Conservation (phyloP, 139 green algal species). For the Chlamydomonas sp. region DNA sequence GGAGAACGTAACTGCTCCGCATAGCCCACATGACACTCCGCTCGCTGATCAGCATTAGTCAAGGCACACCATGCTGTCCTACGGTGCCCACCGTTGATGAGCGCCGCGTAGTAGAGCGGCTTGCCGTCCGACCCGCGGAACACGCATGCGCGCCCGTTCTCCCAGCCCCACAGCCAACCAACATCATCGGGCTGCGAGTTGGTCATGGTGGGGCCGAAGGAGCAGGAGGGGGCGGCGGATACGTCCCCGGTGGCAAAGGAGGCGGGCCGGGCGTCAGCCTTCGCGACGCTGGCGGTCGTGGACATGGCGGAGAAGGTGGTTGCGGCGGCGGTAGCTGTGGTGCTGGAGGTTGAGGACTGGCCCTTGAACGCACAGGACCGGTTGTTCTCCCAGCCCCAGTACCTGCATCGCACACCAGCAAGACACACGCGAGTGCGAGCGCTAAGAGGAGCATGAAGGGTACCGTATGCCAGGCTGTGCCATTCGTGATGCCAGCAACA, state of each 20-base stretch:
- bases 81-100: slow-evolving; percentile 13
- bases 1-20: neutral
- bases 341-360: neutral
- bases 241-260: slow-evolving; percentile 10
- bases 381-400: slow-evolving; percentile 48
- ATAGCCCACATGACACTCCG: too few relatives aligned
- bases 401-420: neutral
- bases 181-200: slow-evolving; percentile 23
- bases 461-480: too few relatives aligned
- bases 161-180: slow-evolving; percentile 45
- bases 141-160: slow-evolving; percentile 36
- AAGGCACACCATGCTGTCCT: neutral
- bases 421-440: too few relatives aligned
- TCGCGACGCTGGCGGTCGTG: neutral
- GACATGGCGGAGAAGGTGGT: neutral
- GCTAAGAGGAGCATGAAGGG: too few relatives aligned
- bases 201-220: slow-evolving; percentile 2
- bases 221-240: slow-evolving; percentile 1
- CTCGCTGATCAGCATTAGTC: neutral
- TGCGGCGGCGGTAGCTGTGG: too few relatives aligned
- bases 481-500: too few relatives aligned
- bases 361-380: slow-evolving; percentile 19
- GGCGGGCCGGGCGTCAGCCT: neutral
- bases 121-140: slow-evolving; percentile 19
- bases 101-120: slow-evolving; percentile 17